These are phyloP conservation scores for Lactarius sp. DNA, from an alignment of 768 basidiomycete genomes.

Conservation along the genomic window DNA sequence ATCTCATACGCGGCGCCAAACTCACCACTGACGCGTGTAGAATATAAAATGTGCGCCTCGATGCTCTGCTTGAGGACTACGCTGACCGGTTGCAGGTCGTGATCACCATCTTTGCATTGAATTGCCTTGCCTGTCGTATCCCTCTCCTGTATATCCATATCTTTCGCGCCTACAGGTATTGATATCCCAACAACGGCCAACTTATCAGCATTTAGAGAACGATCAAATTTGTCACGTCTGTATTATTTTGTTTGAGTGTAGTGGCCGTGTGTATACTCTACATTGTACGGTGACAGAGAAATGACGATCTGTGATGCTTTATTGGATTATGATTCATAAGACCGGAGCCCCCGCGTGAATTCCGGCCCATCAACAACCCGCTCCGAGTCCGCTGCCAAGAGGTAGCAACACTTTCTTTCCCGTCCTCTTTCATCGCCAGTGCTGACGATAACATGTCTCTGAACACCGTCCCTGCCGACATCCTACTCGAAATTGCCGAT, in stretches of 20 bases:
- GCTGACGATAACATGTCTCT: slow-evolving; percentile 1
- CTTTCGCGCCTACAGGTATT: slow-evolving; percentile 7
- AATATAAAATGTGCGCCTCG: slow-evolving; percentile 83
- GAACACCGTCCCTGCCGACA: slow-evolving; percentile 46
- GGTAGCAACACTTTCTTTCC: not conserved
- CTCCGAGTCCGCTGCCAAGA: no score
- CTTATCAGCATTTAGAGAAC: not conserved
- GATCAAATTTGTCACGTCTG: not conserved
- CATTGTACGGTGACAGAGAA: not conserved
- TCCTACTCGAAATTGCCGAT: slow-evolving; percentile 61
- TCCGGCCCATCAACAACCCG: no score
- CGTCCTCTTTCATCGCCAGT: no score
- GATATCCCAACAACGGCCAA: slow-evolving; percentile 4
- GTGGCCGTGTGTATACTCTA: not conserved
- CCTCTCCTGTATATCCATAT: not conserved
- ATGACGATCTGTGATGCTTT: no score
- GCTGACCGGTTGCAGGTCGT: slow-evolving; percentile 75
- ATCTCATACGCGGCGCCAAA: slow-evolving; percentile 53
- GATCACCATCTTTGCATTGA: slow-evolving; percentile 34
- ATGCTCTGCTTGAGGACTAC: slow-evolving; percentile 36
- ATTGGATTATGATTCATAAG: no score
- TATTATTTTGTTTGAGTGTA: not conserved
- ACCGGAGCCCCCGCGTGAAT: no score
- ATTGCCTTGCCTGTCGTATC: not conserved
- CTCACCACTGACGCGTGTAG: slow-evolving; percentile 37